Conservation (phyloP, 768 basidiomycete genomes). For the Asterophora lycoperdoides region DNA sequence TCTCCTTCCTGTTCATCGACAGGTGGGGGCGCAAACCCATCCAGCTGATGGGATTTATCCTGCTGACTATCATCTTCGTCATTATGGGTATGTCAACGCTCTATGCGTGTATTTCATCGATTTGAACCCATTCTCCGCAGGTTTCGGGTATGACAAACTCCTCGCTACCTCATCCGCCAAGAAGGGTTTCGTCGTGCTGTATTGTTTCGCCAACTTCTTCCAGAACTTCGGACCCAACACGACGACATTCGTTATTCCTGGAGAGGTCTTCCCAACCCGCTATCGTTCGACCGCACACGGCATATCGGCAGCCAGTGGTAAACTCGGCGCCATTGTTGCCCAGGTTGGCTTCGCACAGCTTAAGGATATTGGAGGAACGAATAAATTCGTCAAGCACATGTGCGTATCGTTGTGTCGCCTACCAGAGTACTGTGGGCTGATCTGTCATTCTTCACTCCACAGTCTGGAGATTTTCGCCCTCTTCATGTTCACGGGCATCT, state of each 20-base stretch:
- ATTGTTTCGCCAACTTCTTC: slow-evolving; percentile 88
- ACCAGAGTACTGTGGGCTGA: background rate
- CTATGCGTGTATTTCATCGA: background rate
- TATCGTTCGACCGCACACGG: slow-evolving; percentile 85
- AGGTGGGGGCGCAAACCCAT: slow-evolving; percentile 79
- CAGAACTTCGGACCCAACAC: slow-evolving; percentile 84
- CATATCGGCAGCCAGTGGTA: slow-evolving; percentile 79
- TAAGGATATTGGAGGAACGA: slow-evolving; percentile 63
- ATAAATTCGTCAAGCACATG: slow-evolving; percentile 65
- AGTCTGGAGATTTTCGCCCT: slow-evolving; percentile 64
- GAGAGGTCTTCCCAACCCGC: slow-evolving; percentile 84
- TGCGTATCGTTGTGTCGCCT: slow-evolving; percentile 30
- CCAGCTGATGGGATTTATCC: slow-evolving; percentile 71
- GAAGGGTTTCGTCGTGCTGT: slow-evolving; percentile 75
- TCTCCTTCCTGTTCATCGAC: slow-evolving; percentile 63
- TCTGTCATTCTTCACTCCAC: slow-evolving; percentile 2
- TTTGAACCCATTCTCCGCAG: slow-evolving; percentile 27
- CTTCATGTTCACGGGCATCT: too few species aligned
- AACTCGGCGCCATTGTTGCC: slow-evolving; percentile 77
- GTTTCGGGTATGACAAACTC: slow-evolving; percentile 63
- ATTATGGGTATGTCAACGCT: slow-evolving; percentile 52
- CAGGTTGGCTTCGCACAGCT: slow-evolving; percentile 74
- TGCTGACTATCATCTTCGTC: slow-evolving; percentile 63
- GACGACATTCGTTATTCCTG: slow-evolving; percentile 72
- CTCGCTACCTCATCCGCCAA: slow-evolving; percentile 35